Evolutionary conservation across 345 rosid species (phyloP), one percentile per base, ranked within the genome.

Genomic region (Aurinia saxatilis): DNA sequence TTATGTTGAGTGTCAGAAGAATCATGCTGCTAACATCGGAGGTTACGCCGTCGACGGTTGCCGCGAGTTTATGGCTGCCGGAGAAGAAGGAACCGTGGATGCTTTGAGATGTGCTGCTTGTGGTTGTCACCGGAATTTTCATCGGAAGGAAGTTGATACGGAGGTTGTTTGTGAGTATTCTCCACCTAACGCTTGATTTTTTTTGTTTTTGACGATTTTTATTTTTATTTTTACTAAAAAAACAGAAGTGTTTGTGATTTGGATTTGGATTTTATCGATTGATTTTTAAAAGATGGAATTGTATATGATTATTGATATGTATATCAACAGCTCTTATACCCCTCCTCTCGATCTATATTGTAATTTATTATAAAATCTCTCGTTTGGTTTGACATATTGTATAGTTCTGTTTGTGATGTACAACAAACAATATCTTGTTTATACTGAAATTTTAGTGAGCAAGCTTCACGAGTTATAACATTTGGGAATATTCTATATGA

Each of bases 1-100:
- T 33, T 86, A 86, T 25, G 75, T 72, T 1, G 95, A 87, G 82
- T 87, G 95, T 48, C 88, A 81, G 56, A 84, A 79, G 84, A 87
- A 87, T 69, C 95, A 87, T 40, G 90, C 95, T 10, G 82, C 88
- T 2, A 79, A 79, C 58, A 82, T 79, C 14, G 95, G 95, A 50
- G 90, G 95, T 29, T 82, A 84, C 30, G 88, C 90, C 9, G 84
- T 87, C 0, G 95, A 87, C 25, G 95, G 95, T 8, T 87, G 95
- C 78, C 78, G 90, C 39, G 95, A 87, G 71, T 87, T 87, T 82
- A 78, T 83, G 88, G 81, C 86, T 0, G 69, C 71, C 42, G 86
- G 89, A 2, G 71, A 50, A 10, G 84, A 80, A 50, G 86, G 80
- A 1, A 71, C 76, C 4, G 52, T 12, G 0, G 77, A 67, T 12